Percentiles rank a stretch among this genome's conserved stretches.
phyloP scores from a whole-genome alignment of 768 basidiomycete genomes.

The Phylloporus sp. region DNA sequence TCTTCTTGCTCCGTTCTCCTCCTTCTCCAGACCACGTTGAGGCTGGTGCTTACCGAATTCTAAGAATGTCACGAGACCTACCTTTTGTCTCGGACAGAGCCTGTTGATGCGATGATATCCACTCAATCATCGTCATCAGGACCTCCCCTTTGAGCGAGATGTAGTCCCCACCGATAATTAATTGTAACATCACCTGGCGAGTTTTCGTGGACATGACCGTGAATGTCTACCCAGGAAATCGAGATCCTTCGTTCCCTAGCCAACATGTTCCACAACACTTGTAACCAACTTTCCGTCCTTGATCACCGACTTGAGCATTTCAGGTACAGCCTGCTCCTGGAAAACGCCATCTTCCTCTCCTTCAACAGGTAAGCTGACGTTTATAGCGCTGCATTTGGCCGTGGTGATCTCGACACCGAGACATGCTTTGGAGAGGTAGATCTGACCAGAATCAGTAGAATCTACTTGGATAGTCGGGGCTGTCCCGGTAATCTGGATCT shows the following conservation, averaged over 20 bases:
- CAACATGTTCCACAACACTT: slow-evolving; percentile 81
- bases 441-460: slow-evolving; percentile 90
- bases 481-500: slow-evolving; percentile 83
- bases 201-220: no score
- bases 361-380: slow-evolving; percentile 80
- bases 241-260: slow-evolving; percentile 30
- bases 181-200: no score
- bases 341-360: slow-evolving; percentile 93
- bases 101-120: no score
- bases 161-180: no score
- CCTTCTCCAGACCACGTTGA: no score
- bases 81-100: no score
- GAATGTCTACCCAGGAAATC: neutral
- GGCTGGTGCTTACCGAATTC: no score
- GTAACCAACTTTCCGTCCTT: slow-evolving; percentile 83
- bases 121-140: no score
- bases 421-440: slow-evolving; percentile 85
- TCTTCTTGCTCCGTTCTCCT: no score
- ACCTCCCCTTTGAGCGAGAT: no score
- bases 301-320: slow-evolving; percentile 90
- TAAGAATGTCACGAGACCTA: no score
- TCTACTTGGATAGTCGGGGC: slow-evolving; percentile 94
- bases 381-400: slow-evolving; percentile 90
- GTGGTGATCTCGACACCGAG: slow-evolving; percentile 85
- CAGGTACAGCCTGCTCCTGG: slow-evolving; percentile 84